Evolutionary conservation across 805 yeast genomes (phyloP), one percentile per base, ranked within the genome.

Genomic region (Wickerhamomyces tratensis): DNA sequence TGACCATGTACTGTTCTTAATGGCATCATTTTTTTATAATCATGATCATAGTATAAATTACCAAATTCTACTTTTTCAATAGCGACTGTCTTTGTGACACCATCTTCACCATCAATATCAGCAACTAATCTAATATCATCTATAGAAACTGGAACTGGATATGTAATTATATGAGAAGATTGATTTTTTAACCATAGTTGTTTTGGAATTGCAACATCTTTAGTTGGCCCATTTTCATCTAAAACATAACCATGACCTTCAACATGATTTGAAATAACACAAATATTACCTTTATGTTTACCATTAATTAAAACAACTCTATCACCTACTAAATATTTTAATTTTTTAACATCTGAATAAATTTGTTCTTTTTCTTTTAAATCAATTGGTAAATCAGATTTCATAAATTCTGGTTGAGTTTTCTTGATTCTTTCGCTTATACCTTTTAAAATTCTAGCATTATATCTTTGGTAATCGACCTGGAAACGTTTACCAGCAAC

Each of bases 51-150:
- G 57, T 83, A 82, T 40, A 68, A 63, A 25, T 86, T 95, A 41
- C 73, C 74, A 57, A 79, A 78, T 29, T 71, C 77, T 15, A 91
- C 57, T 38, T 79, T 77, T 52, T 85, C 83, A 27, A 95, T 87
- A 4, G 88, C 96, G 12, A 87, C 84, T 36, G 86, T 81, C 51
- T 72, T 74, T 37, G 72, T 63, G 9, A 69, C 59, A 2, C 91
- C 91, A 13, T 57, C 64, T 40, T 77, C 86, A 49, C 81, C 80
- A 41, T 70, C 77, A 39, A 86, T 72, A 48, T 83, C 84, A 25
- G 91, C 89, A 2, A 91, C 93, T 40, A 91, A 72, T 56, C 81
- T 79, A 44, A 89, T 65, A 49, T 81, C 76, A 25, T 67, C 65
- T 47, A 74, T 71, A 34, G 77, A 74, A 29, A 86, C 71, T 6